Evolutionary conservation across 2,329 filamentous ascomycete species (phyloP), one percentile per base, ranked within the genome.

Genomic region (Camptophora hylomeconis): DNA sequence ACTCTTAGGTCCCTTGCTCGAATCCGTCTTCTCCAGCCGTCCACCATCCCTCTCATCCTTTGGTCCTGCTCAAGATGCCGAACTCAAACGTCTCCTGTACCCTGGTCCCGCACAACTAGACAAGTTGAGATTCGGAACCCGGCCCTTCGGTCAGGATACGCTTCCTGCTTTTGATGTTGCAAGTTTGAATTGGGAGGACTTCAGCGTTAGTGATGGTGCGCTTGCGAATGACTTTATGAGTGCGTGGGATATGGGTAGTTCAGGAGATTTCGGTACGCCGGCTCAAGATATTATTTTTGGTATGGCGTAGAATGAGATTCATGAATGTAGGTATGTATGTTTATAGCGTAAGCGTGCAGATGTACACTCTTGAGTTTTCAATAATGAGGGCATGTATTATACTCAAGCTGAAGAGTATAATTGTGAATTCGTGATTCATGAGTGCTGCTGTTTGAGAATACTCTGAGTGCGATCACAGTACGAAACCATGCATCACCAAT

Each of bases 141-240:
- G 37, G 7, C 31, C 28, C n/a, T 17, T 39, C 41, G 58, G 56
- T 6, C 50, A 54, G 16, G 56, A 59, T 30, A 53, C 51, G 7
- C 36, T 57, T 8, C 36, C 45, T 4, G 47, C 42, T 2, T 36
- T 50, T 22, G 49, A 61, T 27, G 28, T 42, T 13, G 36, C 37
- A 3, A 33, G 35, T 5, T 26, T 45, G 20, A 45, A 44, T 22
- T 44, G 41, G 39, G 41, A 44, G 11, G 43, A 45, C 15, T 42
- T 44, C 17, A 39, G 39, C 17, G 37, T 44, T 7, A 42, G 43
- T 22, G 43, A 45, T 23, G 35, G 34, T 9, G 28, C 32, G 12
- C 35, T 31, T n/a, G 35, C 33, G 7, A 38, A 36, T 16, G 37
- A 35, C 9, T 44, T 38, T 26, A 33, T 39, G 7, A 39, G 34